Evolutionary conservation across 1,284 basidiomycete species (phyloP), one percentile per base, ranked within the genome.

Genomic region (Cutaneotrichosporon spelunceum): DNA sequence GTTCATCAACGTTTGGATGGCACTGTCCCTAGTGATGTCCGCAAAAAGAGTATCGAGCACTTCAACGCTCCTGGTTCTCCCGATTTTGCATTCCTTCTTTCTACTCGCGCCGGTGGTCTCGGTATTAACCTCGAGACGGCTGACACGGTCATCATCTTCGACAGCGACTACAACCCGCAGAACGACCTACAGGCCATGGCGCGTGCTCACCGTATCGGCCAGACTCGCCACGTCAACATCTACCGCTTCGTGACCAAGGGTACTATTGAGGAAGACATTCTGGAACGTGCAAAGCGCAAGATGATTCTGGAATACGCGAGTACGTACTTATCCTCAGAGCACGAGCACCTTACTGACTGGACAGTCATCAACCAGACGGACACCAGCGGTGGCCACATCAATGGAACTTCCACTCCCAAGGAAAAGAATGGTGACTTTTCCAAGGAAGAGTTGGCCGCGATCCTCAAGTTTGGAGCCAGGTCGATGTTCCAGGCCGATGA

Each of bases 221-320:
- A 99, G 80, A 98, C 98, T 80, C 90, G 90, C 57, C 95, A 99
- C 79, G 96, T 99, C 72, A 97, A 88, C 76, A 96, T 99, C 55
- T 99, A 97, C 80, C 89, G 95, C 47, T 80, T 99, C 74, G 92
- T 99, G 72, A 95, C 93, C 74, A 98, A 99, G 81, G 95, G 97
- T 75, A 99, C 95, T 16, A 94, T 99, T 84, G 96, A 99, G 79
- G 96, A 99, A 80, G 95, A 99, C 73, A 91, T 99, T 26, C 84
- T 99, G 45, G 95, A 99, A 81, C 86, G 94, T 48, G 96, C 96
- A 21, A 95, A 96, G 85, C 90, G 94, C 82, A 99, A 99, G 83
- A 99, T 99, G 95, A 93, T 99, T 59, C 83, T 99, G 68, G 96
- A 99, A 79, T 98, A 99, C 82, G 96, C 95, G 56, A 98, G 92